Conservation (phyloP, 2,329 filamentous ascomycete genomes). For the Bimuria novae-zelandiae region DNA sequence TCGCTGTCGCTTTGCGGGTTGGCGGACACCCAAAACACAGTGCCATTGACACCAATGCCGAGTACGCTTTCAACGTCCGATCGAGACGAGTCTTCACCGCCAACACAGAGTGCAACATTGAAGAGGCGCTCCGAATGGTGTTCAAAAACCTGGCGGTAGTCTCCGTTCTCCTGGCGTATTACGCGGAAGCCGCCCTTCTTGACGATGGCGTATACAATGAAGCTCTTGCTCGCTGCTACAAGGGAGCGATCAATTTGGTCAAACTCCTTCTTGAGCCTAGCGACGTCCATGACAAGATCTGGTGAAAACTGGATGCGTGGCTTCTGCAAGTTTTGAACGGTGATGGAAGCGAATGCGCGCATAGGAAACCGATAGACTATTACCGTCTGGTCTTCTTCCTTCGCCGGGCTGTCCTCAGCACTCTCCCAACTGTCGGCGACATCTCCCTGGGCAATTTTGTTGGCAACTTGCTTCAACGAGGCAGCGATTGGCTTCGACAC, state of each 20-base stretch:
- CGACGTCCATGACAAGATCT: conserved; percentile 87
- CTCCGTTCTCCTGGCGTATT: conserved; percentile 91
- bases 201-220: conserved; percentile 92
- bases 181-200: conserved; percentile 92
- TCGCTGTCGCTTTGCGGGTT: conserved; percentile 50
- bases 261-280: conserved; percentile 94
- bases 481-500: conserved; percentile 59
- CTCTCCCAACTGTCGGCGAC: conserved; percentile 92
- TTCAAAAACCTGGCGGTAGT: conserved; percentile 88
- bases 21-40: conserved; percentile 92
- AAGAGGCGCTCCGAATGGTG: conserved; percentile 93
- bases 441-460: conserved; percentile 58
- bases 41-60: conserved; percentile 90
- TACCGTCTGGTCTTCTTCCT: conserved; percentile 70
- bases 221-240: conserved; percentile 84
- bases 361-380: conserved; percentile 95
- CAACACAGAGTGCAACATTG: conserved; percentile 82
- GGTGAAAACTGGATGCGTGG: conserved; percentile 69
- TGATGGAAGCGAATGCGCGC: conserved; percentile 92
- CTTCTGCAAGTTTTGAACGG: conserved; percentile 63
- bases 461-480: conserved; percentile 62
- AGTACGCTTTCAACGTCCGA: conserved; percentile 71
- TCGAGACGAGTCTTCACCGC: conserved; percentile 56
- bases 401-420: conserved; percentile 69
- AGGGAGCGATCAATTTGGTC: conserved; percentile 95